Evolutionary conservation across 177 flowering plant species (phyloP), one percentile per base, ranked within the genome.

Genomic region (Vitis hybrid): DNA sequence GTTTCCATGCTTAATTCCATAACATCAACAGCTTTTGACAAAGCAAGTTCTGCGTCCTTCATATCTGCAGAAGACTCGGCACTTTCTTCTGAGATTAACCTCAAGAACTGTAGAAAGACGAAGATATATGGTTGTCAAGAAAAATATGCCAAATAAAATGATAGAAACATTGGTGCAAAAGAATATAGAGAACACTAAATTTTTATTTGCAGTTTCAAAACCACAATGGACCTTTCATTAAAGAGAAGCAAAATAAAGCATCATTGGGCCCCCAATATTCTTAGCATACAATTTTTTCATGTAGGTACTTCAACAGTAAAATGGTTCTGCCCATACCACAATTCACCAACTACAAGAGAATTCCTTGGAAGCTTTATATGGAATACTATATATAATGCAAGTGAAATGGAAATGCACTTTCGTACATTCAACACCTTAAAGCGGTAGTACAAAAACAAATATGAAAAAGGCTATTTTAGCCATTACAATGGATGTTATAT

Each of bases 1-100:
- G 75, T 69, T 79, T 86, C 87, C 85, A 92, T 80, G 79, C 85
- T 82, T 51, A 69, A 68, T 13, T 48, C 85, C 84, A 87, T 84
- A 26, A 81, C 87, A 79, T 92, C 97, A 76, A 92, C 83, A 52
- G 83, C 84, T 73, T 91, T 96, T 10, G 88, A 64, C 77, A 96
- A 75, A 60, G 93, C 99, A 69, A 80, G 73, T 64, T 88, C 88
- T 71, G 76, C 76, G 21, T 94, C 98, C 74, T 62, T 69, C 66
- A 64, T 80, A 68, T 87, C 87, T 49, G 88, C 77, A 73, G 97
- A 75, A 70, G 49, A 26, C 10, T 78, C 90, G 52, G 63, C 82
- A 55, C 52, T 69, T 65, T 94, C 94, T 82, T 89, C 97, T 7
- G 94, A 77, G 3, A 96, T 88, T 66, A 92, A 66, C 83, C 92